A percentile compares a stretch with the other conserved stretches of the same genome.
These are phyloP conservation scores for Euphrasia confusa DNA, from an alignment of 257 asterid genomes.

Conservation along the genomic window DNA sequence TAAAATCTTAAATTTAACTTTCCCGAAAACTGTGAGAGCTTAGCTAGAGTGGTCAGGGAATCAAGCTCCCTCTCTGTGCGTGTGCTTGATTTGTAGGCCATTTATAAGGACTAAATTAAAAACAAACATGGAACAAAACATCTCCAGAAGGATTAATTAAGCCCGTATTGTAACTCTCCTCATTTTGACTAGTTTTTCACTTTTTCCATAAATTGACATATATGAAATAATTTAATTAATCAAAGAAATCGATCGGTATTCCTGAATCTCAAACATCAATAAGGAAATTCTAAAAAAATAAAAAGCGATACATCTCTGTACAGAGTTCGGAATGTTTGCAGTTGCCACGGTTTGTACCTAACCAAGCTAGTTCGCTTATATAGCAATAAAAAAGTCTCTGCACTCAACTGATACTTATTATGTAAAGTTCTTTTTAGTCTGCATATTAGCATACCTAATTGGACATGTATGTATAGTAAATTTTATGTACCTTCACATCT, in stretches of 20 bases:
- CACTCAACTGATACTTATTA: neutral
- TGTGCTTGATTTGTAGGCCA: too few relatives aligned
- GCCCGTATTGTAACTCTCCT: neutral
- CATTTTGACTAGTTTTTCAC: neutral
- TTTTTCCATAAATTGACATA: neutral
- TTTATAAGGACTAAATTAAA: too few relatives aligned
- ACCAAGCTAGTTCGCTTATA: neutral
- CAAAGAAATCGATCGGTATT: neutral
- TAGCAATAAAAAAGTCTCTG: neutral
- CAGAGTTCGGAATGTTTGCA: constrained; percentile 1
- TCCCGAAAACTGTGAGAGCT: too few relatives aligned
- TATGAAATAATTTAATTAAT: neutral
- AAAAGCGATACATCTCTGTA: neutral
- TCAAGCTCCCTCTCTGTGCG: too few relatives aligned
- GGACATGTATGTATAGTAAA: neutral
- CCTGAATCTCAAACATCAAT: neutral
- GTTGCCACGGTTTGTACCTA: neutral
- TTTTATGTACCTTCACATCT: constrained; percentile 72
- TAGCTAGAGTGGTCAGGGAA: too few relatives aligned
- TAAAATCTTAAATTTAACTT: too few relatives aligned
- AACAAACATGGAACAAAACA: neutral
- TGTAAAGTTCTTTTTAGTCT: neutral
- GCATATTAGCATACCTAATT: constrained; percentile 1
- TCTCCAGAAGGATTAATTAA: neutral
- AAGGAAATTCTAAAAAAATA: neutral